phyloP scores from a whole-genome alignment of 768 basidiomycete species.

The Amanita inopinata region DNA sequence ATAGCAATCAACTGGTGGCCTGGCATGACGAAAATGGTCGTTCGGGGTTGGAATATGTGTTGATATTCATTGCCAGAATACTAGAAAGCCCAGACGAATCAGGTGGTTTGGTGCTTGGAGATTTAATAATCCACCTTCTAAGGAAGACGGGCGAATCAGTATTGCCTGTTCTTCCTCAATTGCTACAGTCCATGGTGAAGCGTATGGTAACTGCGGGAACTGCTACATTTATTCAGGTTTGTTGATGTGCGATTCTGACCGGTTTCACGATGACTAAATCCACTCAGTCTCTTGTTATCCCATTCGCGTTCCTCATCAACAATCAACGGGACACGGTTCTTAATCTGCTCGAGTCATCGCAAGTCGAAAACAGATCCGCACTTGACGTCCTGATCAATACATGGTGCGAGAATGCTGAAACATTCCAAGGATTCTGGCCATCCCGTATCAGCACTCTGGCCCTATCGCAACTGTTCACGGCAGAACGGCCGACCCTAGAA shows the following conservation, averaged over 20 bases:
- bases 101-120: slow-evolving; percentile 87
- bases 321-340: slow-evolving; percentile 78
- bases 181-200: slow-evolving; percentile 74
- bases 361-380: slow-evolving; percentile 48
- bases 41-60: slow-evolving; percentile 65
- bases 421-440: slow-evolving; percentile 94
- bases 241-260: slow-evolving; percentile 8
- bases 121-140: slow-evolving; percentile 88
- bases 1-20: slow-evolving; percentile 66
- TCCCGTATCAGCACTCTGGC: slow-evolving; percentile 79
- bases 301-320: slow-evolving; percentile 89
- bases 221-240: slow-evolving; percentile 82
- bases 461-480: slow-evolving; percentile 61
- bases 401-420: slow-evolving; percentile 93
- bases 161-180: slow-evolving; percentile 76
- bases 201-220: slow-evolving; percentile 83
- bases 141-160: slow-evolving; percentile 75
- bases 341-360: slow-evolving; percentile 61
- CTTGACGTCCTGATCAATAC: slow-evolving; percentile 85
- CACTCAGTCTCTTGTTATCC: slow-evolving; percentile 73
- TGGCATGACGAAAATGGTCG: slow-evolving; percentile 65
- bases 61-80: slow-evolving; percentile 69
- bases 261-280: background rate
- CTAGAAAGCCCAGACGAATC: slow-evolving; percentile 81
- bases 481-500: slow-evolving; percentile 57